Evolutionary conservation across 163 green algal genomes (phyloP).

Genomic region (Scenedesmus sp.): DNA sequence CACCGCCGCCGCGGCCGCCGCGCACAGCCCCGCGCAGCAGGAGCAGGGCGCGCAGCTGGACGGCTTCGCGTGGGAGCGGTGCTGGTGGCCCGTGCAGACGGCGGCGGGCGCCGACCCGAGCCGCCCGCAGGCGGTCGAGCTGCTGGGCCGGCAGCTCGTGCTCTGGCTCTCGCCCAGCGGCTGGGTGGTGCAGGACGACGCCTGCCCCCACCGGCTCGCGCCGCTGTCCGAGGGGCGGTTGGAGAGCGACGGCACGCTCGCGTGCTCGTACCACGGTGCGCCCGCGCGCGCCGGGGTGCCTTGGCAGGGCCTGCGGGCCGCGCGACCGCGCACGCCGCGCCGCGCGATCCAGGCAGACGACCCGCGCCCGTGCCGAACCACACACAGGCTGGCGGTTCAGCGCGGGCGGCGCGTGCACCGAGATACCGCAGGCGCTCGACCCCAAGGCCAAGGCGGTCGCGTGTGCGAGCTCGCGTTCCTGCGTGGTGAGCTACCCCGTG

Average conservation of each 20-base stretch:
- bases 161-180: conserved; percentile 63
- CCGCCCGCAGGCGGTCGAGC: conserved; percentile 55
- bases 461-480: conserved; percentile 42
- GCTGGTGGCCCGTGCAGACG: conserved; percentile 59
- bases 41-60: not conserved
- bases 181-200: conserved; percentile 68
- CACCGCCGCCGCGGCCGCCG: too few species aligned
- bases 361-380: too few species aligned
- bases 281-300: too few species aligned
- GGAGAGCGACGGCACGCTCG: conserved; percentile 48
- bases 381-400: conserved; percentile 63
- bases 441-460: conserved; percentile 43
- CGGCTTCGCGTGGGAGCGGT: conserved; percentile 50
- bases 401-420: conserved; percentile 40
- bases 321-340: too few species aligned
- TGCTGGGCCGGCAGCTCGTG: conserved; percentile 65
- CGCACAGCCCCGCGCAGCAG: too few species aligned
- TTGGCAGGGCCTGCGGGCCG: too few species aligned
- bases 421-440: conserved; percentile 54
- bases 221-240: conserved; percentile 54
- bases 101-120: conserved; percentile 48
- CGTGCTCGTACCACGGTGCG: conserved; percentile 40
- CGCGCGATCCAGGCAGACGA: too few species aligned
- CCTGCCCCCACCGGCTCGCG: conserved; percentile 69
- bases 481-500: conserved; percentile 43